Percentiles rank a stretch among this genome's conserved stretches.
phyloP scores from a whole-genome alignment of 306 rosid species.

The Astragalus membranaceus region DNA sequence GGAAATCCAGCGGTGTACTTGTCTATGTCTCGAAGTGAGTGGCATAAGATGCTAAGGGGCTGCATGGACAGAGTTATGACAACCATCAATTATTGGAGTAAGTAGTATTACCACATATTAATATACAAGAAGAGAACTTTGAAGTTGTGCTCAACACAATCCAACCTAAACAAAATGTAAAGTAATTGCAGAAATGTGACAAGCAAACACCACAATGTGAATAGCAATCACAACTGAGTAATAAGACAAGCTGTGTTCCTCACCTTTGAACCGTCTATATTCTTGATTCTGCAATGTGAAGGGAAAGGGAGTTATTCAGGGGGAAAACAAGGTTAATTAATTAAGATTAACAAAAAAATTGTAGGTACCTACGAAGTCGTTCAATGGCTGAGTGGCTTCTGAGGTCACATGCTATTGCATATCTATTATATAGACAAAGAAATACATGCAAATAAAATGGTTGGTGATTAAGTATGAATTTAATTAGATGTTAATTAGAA shows the following conservation, averaged over 20 bases:
- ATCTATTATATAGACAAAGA: constrained; percentile 36
- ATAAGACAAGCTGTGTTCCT: constrained; percentile 21
- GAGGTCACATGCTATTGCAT: constrained; percentile 80
- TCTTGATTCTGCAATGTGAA: constrained; percentile 74
- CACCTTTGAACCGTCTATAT: constrained; percentile 71
- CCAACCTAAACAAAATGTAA: not conserved
- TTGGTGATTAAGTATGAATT: not conserved
- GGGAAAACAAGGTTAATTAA: not conserved
- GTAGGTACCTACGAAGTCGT: constrained; percentile 74
- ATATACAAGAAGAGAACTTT: not conserved
- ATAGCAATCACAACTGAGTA: constrained; percentile 3
- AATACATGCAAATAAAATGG: not conserved
- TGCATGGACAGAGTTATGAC: constrained; percentile 28
- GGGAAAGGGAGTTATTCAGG: not conserved
- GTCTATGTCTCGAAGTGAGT: constrained; percentile 86
- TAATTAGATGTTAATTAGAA: not conserved
- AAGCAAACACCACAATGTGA: not conserved
- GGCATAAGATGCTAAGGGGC: constrained; percentile 95
- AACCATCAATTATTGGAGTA: not conserved
- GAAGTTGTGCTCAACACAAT: not conserved
- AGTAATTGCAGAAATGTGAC: constrained; percentile 6
- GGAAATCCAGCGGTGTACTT: constrained; percentile 82
- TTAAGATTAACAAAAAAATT: not conserved
- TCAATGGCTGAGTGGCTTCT: constrained; percentile 77
- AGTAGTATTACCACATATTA: constrained; percentile 4